phyloP scores from a whole-genome alignment of 495 filamentous ascomycete species.

The Penicillium macrosclerotiorum region DNA sequence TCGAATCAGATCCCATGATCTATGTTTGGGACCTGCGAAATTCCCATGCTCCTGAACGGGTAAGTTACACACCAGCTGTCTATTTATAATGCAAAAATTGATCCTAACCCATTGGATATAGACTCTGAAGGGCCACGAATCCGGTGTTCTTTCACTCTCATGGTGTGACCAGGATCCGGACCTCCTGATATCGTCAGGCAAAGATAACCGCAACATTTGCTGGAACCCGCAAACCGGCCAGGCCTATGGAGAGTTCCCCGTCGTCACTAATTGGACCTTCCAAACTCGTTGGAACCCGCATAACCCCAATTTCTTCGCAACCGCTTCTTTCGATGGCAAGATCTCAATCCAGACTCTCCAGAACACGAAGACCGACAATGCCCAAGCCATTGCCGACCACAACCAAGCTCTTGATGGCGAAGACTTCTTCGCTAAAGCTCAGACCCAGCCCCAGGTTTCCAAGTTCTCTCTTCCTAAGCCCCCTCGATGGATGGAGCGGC shows the following conservation, averaged over 20 bases:
- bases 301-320: conserved; percentile 87
- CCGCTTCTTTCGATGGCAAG: conserved; percentile 94
- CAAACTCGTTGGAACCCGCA: conserved; percentile 91
- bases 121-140: conserved; percentile 83
- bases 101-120: conserved; percentile 20
- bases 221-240: conserved; percentile 95
- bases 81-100: not conserved
- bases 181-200: conserved; percentile 88
- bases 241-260: conserved; percentile 85
- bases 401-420: conserved; percentile 79
- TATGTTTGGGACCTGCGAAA: conserved; percentile 94
- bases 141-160: conserved; percentile 88
- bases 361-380: conserved; percentile 63
- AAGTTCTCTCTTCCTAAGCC: conserved; percentile 83
- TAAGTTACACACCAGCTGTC: conserved; percentile 26
- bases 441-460: conserved; percentile 83
- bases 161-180: conserved; percentile 95
- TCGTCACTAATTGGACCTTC: conserved; percentile 99
- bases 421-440: conserved; percentile 94
- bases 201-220: conserved; percentile 91
- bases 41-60: conserved; percentile 88
- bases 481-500: conserved; percentile 86
- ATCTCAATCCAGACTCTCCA: conserved; percentile 91
- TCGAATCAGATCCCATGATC: conserved; percentile 86
- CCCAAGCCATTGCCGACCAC: conserved; percentile 52